Conservation (phyloP, 768 basidiomycete genomes). For the Phlebiopsis gigantea region DNA sequence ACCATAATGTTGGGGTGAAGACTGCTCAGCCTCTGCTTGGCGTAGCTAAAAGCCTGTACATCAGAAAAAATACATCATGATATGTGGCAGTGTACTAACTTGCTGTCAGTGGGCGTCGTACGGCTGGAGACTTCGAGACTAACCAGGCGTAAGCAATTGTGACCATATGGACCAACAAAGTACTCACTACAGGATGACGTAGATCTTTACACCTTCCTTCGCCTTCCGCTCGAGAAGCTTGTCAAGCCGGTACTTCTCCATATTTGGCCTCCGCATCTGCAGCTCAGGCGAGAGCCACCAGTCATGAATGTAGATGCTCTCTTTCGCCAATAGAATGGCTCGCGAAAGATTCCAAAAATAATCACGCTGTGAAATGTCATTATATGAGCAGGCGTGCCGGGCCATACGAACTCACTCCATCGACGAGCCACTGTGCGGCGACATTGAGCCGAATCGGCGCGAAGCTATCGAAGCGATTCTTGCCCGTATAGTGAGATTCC, state of each 20-base stretch:
- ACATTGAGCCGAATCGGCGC: constrained; percentile 91
- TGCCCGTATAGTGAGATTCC: constrained; percentile 69
- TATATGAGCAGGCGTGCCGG: background rate
- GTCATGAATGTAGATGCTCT: constrained; percentile 91
- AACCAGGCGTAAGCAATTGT: constrained; percentile 11
- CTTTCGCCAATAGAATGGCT: constrained; percentile 84
- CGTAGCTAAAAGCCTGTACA: constrained; percentile 46
- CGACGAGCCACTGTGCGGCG: constrained; percentile 96
- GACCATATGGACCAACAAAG: background rate
- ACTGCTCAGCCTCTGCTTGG: constrained; percentile 74
- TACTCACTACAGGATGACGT: constrained; percentile 87
- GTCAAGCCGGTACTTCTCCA: constrained; percentile 85
- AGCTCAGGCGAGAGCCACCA: constrained; percentile 98
- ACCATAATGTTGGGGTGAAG: constrained; percentile 94
- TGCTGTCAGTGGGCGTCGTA: constrained; percentile 93
- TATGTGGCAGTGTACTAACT: constrained; percentile 39
- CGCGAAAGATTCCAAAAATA: constrained; percentile 97
- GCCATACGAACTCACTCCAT: constrained; percentile 61
- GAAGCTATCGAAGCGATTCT: constrained; percentile 91
- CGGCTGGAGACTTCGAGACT: constrained; percentile 94
- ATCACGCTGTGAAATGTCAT: constrained; percentile 57
- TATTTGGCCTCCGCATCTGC: constrained; percentile 77
- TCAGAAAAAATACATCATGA: background rate
- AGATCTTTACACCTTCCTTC: constrained; percentile 92
- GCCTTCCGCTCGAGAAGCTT: constrained; percentile 84